Evolutionary conservation across 805 yeast genomes (phyloP), one percentile per base, ranked within the genome.

Genomic region (Kluyveromyces aestuarii): DNA sequence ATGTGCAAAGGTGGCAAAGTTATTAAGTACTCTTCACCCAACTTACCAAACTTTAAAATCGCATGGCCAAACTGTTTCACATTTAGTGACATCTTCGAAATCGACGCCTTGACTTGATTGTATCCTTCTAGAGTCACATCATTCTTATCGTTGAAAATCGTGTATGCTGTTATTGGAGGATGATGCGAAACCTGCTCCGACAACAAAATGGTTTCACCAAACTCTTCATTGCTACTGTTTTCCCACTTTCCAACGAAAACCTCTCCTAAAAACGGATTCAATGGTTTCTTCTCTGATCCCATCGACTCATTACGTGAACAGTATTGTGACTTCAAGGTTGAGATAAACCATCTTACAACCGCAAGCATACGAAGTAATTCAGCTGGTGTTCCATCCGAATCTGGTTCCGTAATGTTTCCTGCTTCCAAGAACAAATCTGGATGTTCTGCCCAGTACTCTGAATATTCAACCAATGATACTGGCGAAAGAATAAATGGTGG

Each of bases 141-240:
- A 64, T 83, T 75, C 59, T 80, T 78, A 53, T 81, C 85, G 64
- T 89, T 89, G 60, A 78, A 71, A 48, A 93, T 77, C 40, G 89
- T 79, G 64, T 89, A 93, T 7, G 93, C 97, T n/a, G 98, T 90
- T 36, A 86, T 83, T 25, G 99, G 98, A 16, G 99, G 99, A 67
- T 93, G 99, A 70, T 93, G 99, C 52, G 90, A 82, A 13, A 93
- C 97, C 69, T 93, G 99, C 68, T 93, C 99, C 54, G 90, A 80
- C 48, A 88, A 70, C 61, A 91, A 72, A 11, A 80, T 68, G 25
- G 96, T 86, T 52, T 87, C 95, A 40, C 96, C 96, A 14, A 78
- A 67, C 48, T 69, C 72, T 10, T 71, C 66, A 40, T 75, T 77
- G 27, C 78, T 63, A 44, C 63, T 61, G 55, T 81, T 87, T 2